These are phyloP conservation scores for Dactylonectria macrodidyma DNA, from an alignment of 2,329 filamentous ascomycete genomes.

Conservation along the genomic window DNA sequence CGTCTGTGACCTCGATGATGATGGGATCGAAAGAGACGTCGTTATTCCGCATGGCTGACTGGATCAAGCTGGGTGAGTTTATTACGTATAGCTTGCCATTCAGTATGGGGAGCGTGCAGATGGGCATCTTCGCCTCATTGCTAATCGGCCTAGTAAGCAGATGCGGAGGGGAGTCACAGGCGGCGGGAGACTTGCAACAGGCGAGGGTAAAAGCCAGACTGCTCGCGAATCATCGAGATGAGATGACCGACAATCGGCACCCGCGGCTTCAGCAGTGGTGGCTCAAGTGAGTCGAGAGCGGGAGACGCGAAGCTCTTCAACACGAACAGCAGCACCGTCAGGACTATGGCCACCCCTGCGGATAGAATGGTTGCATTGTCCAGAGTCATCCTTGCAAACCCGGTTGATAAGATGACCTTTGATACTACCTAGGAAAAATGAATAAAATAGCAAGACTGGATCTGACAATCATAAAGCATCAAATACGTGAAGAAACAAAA, in stretches of 20 bases:
- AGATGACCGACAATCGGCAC: conserved; percentile 38
- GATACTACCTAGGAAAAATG: too few relatives aligned
- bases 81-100: conserved; percentile 61
- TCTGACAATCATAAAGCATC: too few relatives aligned
- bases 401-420: too few relatives aligned
- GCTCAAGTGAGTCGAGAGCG: conserved; percentile 28
- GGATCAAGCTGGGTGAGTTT: conserved; percentile 55
- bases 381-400: conserved; percentile 10
- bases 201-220: conserved; percentile 31
- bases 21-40: conserved; percentile 60
- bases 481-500: too few relatives aligned
- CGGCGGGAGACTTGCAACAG: conserved; percentile 12
- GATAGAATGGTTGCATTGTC: neutral
- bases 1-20: conserved; percentile 49
- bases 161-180: rapidly evolving
- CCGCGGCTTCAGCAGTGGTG: conserved; percentile 30
- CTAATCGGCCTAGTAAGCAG: conserved; percentile 13
- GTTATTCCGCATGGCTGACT: conserved; percentile 56
- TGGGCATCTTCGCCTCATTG: conserved; percentile 45
- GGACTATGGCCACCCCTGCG: neutral
- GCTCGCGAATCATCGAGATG: conserved; percentile 32
- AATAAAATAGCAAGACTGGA: too few relatives aligned
- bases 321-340: neutral
- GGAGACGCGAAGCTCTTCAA: conserved; percentile 18
- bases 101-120: conserved; percentile 62